Conservation (phyloP, 1,284 basidiomycete species). For the Trametes hirsuta region DNA sequence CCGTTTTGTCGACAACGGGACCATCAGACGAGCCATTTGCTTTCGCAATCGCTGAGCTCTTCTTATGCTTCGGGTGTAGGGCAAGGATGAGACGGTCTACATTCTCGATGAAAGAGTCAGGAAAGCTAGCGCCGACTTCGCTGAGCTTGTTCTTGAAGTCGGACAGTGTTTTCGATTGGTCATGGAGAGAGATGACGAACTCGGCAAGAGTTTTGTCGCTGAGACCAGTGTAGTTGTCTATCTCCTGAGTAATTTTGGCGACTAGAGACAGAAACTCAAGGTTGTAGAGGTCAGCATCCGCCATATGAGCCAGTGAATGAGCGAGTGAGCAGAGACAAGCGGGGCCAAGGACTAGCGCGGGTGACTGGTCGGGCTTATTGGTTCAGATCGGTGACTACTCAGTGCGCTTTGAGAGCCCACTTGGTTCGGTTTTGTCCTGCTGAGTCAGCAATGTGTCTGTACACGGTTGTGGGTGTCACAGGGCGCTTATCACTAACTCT, state of each 20-base stretch:
- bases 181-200: constrained; percentile 93
- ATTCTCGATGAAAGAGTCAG: constrained; percentile 88
- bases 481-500: constrained; percentile 8
- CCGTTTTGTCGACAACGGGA: constrained; percentile 57
- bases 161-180: constrained; percentile 73
- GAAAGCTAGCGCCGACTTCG: constrained; percentile 85
- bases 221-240: constrained; percentile 82
- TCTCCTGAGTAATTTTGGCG: constrained; percentile 87
- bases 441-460: constrained; percentile 13
- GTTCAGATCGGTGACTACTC: neutral
- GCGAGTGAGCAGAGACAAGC: constrained; percentile 12
- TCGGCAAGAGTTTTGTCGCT: constrained; percentile 94
- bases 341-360: neutral
- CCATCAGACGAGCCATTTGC: constrained; percentile 38
- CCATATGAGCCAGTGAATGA: constrained; percentile 45
- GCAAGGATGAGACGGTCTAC: constrained; percentile 93
- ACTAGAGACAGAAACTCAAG: constrained; percentile 91
- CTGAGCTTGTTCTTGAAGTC: constrained; percentile 86
- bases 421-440: constrained; percentile 8
- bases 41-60: constrained; percentile 45
- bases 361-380: neutral
- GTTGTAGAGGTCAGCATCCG: constrained; percentile 81
- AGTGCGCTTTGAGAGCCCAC: too few species aligned
- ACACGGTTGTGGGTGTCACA: neutral
- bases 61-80: constrained; percentile 97